phyloP scores from a whole-genome alignment of 129 eudicot genomes.

The Tagetes patula region DNA sequence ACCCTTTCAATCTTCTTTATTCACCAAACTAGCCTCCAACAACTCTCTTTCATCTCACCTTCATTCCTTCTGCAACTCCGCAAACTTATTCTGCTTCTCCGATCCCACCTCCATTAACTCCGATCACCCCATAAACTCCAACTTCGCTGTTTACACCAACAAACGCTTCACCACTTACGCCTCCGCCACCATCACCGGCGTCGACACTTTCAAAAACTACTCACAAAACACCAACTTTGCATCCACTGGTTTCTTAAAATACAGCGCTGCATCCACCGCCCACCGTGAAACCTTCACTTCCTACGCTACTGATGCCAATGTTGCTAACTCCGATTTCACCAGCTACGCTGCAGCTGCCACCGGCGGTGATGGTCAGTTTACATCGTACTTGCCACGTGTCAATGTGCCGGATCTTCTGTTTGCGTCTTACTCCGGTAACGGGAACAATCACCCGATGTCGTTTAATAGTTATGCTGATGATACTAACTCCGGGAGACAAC shows the following conservation, averaged over 20 bases:
- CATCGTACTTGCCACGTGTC: constrained; percentile 46
- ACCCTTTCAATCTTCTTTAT: constrained; percentile 46
- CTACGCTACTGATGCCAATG: constrained; percentile 67
- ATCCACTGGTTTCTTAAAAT: constrained; percentile 47
- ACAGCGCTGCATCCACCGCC: constrained; percentile 60
- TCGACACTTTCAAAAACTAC: constrained; percentile 66
- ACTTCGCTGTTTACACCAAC: constrained; percentile 49
- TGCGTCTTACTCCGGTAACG: constrained; percentile 44
- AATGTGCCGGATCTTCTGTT: constrained; percentile 72
- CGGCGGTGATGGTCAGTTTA: constrained; percentile 71
- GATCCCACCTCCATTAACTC: constrained; percentile 13
- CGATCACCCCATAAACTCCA: constrained; percentile 25
- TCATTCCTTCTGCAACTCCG: constrained; percentile 65
- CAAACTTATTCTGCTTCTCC: constrained; percentile 55
- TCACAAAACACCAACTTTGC: constrained; percentile 68
- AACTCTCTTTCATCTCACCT: constrained; percentile 55
- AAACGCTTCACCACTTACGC: constrained; percentile 62
- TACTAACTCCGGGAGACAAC: constrained; percentile 71
- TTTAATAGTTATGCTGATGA: constrained; percentile 61
- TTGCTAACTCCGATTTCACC: constrained; percentile 64
- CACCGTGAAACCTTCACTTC: constrained; percentile 58
- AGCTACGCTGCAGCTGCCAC: constrained; percentile 53
- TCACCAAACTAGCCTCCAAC: constrained; percentile 56
- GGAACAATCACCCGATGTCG: constrained; percentile 41
- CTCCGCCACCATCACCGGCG: constrained; percentile 40